Base-by-base conservation (phyloP, 371 early-diverging fungal species). In the Cokeromyces recurvatus region DNA sequence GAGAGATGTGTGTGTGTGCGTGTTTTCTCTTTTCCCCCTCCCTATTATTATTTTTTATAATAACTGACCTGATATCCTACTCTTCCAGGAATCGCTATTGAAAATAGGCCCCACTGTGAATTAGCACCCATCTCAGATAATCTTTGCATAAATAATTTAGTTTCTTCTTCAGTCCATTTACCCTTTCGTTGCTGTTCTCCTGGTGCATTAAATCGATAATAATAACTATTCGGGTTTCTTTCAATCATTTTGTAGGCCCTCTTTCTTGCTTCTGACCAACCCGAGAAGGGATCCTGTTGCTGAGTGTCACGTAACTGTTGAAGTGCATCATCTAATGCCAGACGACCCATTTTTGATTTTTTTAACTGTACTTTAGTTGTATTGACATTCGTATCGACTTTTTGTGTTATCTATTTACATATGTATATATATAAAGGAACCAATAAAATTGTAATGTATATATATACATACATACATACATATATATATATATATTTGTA, bases 141-240 rank as follows among this genome's bases (percentile, higher is more conserved):
- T 25, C 94, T 77, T 23, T 79, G 61, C 53, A 90, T 80, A 63
- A 95, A 95, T 29, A 91, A 64, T 45, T 72, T 64, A 48, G 83
- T 78, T 64, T 95, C 95, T 42, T 85, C 77, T 21, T 74, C 64
- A 10, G 87, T 84, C 95, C 95, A 93, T 40, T 76, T 78, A 2
- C 94, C 94, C 44, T 87, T 90, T 27, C 82, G 78, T 53, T 95
- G 95, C 49, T 85, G 87, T 60, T 95, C 94, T 8, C 93, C 93
- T 0, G 95, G 95, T 0, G 92, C 94, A 63, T 95, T 95, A 66
- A 95, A 95, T n/a, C 94, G 84, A 62, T 95, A 95, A 57, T 95
- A 95, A 58, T 95, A 95, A 19, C 90, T 85, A 64, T 95, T 95
- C 38, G 95, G 95, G 43, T 90, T 91, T 37, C 79, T 82, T 36